Evolutionary conservation across 1,139 yeast genomes (phyloP).

Genomic region (Yamadazyma sp.): DNA sequence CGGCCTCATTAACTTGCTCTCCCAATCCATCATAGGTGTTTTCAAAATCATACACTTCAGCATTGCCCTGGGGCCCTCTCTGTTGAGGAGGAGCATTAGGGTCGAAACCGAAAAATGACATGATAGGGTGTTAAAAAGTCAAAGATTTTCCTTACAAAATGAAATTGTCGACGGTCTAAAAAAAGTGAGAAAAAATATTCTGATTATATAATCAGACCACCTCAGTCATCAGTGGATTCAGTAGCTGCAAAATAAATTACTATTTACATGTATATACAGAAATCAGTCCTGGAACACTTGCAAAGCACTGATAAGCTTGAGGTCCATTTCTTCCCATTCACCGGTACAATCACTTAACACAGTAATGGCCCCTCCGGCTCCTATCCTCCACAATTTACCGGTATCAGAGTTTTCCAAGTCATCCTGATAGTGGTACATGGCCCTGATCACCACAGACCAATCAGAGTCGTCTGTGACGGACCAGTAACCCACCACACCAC

Average conservation of each 20-base stretch:
- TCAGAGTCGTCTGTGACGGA: conserved; percentile 84
- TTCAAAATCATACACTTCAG: conserved; percentile 65
- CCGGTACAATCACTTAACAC: conserved; percentile 76
- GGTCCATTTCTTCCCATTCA: conserved; percentile 91
- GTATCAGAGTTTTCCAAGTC: conserved; percentile 38
- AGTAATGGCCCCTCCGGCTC: conserved; percentile 99
- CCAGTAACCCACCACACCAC: conserved; percentile 97
- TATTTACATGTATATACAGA: conserved; percentile 1
- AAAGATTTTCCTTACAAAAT: not conserved
- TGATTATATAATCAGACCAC: not conserved
- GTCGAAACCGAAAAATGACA: conserved; percentile 64
- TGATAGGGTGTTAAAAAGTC: conserved; percentile 13
- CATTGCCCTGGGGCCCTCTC: conserved; percentile 9
- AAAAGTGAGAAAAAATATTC: conserved; percentile 6
- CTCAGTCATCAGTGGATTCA: too few species aligned
- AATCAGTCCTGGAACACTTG: conserved; percentile 48
- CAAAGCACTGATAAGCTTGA: conserved; percentile 77
- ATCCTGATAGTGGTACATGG: conserved; percentile 65
- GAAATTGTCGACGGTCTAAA: conserved; percentile 12
- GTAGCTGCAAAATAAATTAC: not conserved
- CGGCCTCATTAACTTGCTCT: conserved; percentile 63
- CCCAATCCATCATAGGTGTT: conserved; percentile 84
- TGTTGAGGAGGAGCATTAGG: conserved; percentile 36
- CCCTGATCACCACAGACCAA: conserved; percentile 94
- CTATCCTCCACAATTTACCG: conserved; percentile 68